Conservation (phyloP, 2,329 filamentous ascomycete genomes). For the Thelonectria blattea region DNA sequence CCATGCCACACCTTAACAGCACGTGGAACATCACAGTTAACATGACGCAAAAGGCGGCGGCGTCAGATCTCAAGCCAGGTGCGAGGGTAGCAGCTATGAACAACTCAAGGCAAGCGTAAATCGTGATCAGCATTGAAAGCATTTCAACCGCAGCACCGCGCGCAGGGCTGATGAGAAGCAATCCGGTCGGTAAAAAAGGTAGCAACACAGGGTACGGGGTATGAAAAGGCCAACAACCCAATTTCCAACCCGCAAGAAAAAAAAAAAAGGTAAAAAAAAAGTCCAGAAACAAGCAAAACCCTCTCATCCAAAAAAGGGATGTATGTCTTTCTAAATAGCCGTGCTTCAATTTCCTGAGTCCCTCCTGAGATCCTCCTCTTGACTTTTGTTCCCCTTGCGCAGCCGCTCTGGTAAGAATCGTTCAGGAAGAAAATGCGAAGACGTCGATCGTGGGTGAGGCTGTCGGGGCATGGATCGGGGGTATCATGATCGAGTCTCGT, state of each 20-base stretch:
- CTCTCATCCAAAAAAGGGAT: constrained; percentile 11
- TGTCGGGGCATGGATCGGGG: neutral
- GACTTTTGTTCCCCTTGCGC: neutral
- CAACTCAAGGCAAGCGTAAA: neutral
- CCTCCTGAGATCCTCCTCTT: constrained; percentile 9
- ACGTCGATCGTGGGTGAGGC: neutral
- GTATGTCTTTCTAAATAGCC: constrained; percentile 24
- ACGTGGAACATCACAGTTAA: too few relatives aligned
- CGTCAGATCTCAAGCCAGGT: neutral
- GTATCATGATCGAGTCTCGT: constrained; percentile 7
- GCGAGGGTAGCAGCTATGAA: neutral
- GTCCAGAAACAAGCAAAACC: constrained; percentile 1
- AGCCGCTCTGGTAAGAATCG: neutral
- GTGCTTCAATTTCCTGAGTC: constrained; percentile 9
- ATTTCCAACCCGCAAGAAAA: neutral
- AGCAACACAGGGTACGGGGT: constrained; percentile 16
- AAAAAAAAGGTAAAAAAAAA: neutral
- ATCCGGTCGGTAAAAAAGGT: neutral
- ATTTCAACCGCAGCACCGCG: constrained; percentile 6
- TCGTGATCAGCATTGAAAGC: neutral
- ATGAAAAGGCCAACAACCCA: constrained; percentile 15
- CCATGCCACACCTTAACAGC: too few relatives aligned
- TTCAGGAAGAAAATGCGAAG: neutral
- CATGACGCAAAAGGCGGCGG: neutral
- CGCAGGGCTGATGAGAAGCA: neutral